phyloP scores from a whole-genome alignment of 176 grass and related monocot species.

The Paspalum vaginatum region DNA sequence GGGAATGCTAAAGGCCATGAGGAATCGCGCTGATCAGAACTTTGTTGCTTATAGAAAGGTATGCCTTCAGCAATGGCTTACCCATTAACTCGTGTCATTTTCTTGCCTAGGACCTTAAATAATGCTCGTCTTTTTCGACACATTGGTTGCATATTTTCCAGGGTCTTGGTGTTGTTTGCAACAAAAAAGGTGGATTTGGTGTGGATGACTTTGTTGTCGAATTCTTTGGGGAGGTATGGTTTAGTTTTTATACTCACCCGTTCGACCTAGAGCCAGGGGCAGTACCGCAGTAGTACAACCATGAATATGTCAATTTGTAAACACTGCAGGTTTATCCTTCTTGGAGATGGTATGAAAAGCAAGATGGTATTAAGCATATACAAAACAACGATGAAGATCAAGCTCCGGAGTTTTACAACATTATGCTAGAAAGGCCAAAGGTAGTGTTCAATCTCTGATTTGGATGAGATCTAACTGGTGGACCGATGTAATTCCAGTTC shows the following conservation, averaged over 20 bases:
- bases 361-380: conserved; percentile 94
- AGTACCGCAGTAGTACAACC: background rate
- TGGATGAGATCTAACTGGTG: conserved; percentile 29
- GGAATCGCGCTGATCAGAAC: conserved; percentile 74
- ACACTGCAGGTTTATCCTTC: conserved; percentile 90
- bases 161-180: conserved; percentile 99
- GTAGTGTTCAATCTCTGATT: conserved; percentile 39
- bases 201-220: conserved; percentile 94
- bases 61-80: conserved; percentile 27
- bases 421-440: conserved; percentile 97
- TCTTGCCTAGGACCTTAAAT: background rate
- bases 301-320: conserved; percentile 37
- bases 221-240: conserved; percentile 90
- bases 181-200: conserved; percentile 88
- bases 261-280: background rate
- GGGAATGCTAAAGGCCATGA: conserved; percentile 75
- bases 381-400: conserved; percentile 95
- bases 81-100: conserved; percentile 22
- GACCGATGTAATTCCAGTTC: conserved; percentile 16
- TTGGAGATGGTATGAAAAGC: conserved; percentile 99
- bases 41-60: conserved; percentile 98
- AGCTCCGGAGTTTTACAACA: conserved; percentile 98
- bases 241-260: conserved; percentile 21
- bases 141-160: conserved; percentile 45
- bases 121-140: conserved; percentile 24